Conservation (phyloP, 441 rosid species). For the Erodium chrysanthum region DNA sequence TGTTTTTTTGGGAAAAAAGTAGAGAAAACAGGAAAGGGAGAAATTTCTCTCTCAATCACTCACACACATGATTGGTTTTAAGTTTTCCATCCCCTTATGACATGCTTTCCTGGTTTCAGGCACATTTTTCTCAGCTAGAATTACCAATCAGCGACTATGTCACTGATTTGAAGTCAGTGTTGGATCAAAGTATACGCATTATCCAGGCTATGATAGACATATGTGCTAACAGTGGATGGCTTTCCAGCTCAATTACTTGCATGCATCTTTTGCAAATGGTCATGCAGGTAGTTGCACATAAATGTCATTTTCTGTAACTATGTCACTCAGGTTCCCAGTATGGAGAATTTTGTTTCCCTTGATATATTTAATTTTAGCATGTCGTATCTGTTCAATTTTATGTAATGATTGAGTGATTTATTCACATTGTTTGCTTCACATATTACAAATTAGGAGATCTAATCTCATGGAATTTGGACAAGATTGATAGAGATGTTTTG, state of each 20-base stretch:
- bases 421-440: neutral
- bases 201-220: conserved; percentile 98
- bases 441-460: neutral
- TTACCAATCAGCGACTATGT: conserved; percentile 87
- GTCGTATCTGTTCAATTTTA: too few species aligned
- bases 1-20: neutral
- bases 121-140: conserved; percentile 83
- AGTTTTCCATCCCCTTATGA: conserved; percentile 9
- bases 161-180: conserved; percentile 90
- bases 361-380: too few species aligned
- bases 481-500: neutral
- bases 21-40: neutral
- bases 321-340: too few species aligned
- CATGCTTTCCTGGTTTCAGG: conserved; percentile 38
- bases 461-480: neutral
- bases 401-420: neutral
- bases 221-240: conserved; percentile 99
- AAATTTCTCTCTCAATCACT: conserved; percentile 4
- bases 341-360: too few species aligned
- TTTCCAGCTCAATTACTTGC: conserved; percentile 81
- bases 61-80: neutral
- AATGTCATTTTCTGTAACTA: neutral
- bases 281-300: conserved; percentile 61
- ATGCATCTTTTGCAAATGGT: conserved; percentile 98
- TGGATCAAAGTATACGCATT: conserved; percentile 97